Conservation (phyloP, 495 filamentous ascomycete genomes). For the Tuber indicum region DNA sequence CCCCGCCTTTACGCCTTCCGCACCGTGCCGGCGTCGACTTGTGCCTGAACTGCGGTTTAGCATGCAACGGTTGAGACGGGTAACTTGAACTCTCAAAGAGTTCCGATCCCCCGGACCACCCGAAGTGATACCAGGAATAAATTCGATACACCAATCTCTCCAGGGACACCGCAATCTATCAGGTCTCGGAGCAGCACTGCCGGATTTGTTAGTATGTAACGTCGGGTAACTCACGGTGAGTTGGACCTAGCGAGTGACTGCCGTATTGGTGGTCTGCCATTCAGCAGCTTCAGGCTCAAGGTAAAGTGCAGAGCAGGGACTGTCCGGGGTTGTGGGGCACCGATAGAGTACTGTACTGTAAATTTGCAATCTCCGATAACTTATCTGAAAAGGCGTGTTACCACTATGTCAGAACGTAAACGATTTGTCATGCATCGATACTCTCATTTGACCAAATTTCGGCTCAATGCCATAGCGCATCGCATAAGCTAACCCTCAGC, state of each 20-base stretch:
- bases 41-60: too few species aligned
- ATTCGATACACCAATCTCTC: background rate
- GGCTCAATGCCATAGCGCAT: background rate
- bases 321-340: too few species aligned
- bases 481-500: background rate
- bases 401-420: background rate
- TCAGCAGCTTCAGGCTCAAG: background rate
- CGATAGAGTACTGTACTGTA: too few species aligned
- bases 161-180: background rate
- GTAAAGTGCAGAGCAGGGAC: too few species aligned
- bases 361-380: background rate
- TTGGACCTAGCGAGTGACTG: background rate
- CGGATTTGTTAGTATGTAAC: background rate
- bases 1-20: too few species aligned
- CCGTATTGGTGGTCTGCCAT: background rate
- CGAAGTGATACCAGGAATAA: background rate
- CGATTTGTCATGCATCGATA: background rate
- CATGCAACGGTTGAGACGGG: too few species aligned
- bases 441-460: background rate
- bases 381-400: background rate
- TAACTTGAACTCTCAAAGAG: too few species aligned
- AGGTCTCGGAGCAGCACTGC: background rate
- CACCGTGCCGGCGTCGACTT: too few species aligned
- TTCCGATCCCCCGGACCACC: background rate
- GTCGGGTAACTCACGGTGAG: background rate